These are phyloP conservation scores for Geotrichum aggregatum DNA, from an alignment of 1,139 yeast species.

Conservation along the genomic window DNA sequence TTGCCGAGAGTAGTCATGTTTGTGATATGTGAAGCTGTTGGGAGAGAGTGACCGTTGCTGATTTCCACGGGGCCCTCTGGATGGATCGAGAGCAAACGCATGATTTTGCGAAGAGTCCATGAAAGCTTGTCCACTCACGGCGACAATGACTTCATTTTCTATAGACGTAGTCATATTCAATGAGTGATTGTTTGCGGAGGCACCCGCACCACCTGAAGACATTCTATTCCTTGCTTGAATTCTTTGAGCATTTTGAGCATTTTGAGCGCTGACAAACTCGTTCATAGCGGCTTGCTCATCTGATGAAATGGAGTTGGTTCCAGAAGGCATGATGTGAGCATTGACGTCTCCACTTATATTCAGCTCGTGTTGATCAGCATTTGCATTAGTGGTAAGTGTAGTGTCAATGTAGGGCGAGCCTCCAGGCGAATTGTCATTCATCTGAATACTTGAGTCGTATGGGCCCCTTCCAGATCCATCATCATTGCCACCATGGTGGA, in stretches of 20 bases:
- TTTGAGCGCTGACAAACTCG: not conserved
- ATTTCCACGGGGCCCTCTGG: not conserved
- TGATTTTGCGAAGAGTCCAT: not conserved
- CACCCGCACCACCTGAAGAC: not conserved
- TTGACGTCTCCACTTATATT: not conserved
- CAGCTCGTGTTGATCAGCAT: not conserved
- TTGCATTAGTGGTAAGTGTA: not conserved
- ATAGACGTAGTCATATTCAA: not conserved
- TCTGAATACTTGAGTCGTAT: slow-evolving; percentile 1
- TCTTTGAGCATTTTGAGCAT: not conserved
- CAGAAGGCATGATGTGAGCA: not conserved
- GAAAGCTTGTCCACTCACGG: not conserved
- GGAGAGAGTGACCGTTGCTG: not conserved
- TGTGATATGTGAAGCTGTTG: not conserved
- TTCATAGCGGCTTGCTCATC: not conserved
- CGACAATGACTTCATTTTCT: not conserved
- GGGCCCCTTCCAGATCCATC: not conserved
- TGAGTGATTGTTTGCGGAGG: not conserved
- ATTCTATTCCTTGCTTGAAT: too few species aligned
- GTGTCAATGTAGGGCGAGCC: not conserved
- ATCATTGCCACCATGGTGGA: not conserved
- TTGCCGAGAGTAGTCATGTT: not conserved
- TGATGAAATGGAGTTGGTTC: not conserved
- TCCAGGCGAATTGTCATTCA: not conserved
- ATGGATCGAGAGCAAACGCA: not conserved